Percentiles rank a stretch among this genome's conserved stretches.
phyloP scores from a whole-genome alignment of 1,139 yeast genomes.

The Entelexis paramagnoliae region DNA sequence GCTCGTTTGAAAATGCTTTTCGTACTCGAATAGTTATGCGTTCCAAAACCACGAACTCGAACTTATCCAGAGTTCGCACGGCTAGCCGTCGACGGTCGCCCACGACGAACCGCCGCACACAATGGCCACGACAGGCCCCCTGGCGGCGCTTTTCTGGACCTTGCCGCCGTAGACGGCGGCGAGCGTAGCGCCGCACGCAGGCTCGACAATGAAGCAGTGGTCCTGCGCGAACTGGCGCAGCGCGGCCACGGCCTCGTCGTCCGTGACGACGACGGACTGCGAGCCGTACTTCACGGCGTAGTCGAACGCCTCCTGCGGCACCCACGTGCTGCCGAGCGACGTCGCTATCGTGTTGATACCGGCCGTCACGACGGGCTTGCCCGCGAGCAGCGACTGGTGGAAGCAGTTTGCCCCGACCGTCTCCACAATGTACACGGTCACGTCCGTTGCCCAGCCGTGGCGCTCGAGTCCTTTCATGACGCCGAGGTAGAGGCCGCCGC shows the following conservation, averaged over 20 bases:
- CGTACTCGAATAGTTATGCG: too few species aligned
- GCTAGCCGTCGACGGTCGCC: not conserved
- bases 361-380: conserved; percentile 38
- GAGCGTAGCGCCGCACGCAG: conserved; percentile 68
- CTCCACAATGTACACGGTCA: conserved; percentile 48
- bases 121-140: conserved; percentile 47
- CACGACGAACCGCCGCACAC: conserved; percentile 60
- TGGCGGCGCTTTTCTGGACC: conserved; percentile 30
- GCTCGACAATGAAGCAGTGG: conserved; percentile 42
- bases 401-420: conserved; percentile 51
- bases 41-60: too few species aligned
- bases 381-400: conserved; percentile 39
- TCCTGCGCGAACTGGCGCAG: conserved; percentile 43
- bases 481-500: conserved; percentile 65
- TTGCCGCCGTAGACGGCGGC: conserved; percentile 41
- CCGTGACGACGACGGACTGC: conserved; percentile 42
- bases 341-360: conserved; percentile 49
- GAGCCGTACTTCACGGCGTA: conserved; percentile 38
- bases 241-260: conserved; percentile 45
- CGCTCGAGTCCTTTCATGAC: conserved; percentile 45
- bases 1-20: too few species aligned
- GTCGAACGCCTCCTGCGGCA: conserved; percentile 41
- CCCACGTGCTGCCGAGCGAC: conserved; percentile 50
- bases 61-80: not conserved
- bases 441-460: conserved; percentile 32